Percentiles rank a stretch among this genome's conserved stretches.
These are phyloP conservation scores for Solanum chiquidenum DNA, from an alignment of 257 asterid species.

Conservation along the genomic window DNA sequence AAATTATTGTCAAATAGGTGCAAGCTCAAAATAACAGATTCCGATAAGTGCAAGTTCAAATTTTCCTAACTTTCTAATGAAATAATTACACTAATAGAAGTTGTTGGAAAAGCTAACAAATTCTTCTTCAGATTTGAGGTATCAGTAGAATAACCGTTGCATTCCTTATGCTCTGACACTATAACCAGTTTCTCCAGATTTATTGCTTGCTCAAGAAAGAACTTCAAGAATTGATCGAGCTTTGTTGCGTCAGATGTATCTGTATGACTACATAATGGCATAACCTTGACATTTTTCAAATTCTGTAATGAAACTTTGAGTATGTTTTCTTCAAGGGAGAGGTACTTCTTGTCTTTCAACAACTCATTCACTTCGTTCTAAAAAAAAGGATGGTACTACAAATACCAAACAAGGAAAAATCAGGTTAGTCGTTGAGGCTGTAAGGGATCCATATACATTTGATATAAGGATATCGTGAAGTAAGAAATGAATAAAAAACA, in stretches of 20 bases:
- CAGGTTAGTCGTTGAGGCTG: background rate
- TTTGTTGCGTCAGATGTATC: background rate
- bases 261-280: too few species aligned
- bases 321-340: background rate
- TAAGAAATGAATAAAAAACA: background rate
- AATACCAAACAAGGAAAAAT: background rate
- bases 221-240: background rate
- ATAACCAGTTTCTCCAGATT: background rate
- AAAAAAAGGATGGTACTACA: background rate
- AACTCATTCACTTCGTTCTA: background rate
- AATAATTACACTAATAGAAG: background rate
- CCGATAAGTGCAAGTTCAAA: too few species aligned
- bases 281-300: background rate
- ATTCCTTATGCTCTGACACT: background rate
- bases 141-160: background rate
- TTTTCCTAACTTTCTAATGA: background rate
- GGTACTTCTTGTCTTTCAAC: background rate
- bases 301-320: background rate
- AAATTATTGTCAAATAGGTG: too few species aligned
- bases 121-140: background rate
- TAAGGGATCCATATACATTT: too few species aligned
- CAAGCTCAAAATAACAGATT: too few species aligned
- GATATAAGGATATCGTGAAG: too few species aligned
- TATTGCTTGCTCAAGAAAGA: background rate
- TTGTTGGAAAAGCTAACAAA: background rate